A percentile compares a stretch with the other conserved stretches of the same genome.
Evolutionary conservation across 331 rosid species (phyloP).

Genomic region (Arachis monticola): DNA sequence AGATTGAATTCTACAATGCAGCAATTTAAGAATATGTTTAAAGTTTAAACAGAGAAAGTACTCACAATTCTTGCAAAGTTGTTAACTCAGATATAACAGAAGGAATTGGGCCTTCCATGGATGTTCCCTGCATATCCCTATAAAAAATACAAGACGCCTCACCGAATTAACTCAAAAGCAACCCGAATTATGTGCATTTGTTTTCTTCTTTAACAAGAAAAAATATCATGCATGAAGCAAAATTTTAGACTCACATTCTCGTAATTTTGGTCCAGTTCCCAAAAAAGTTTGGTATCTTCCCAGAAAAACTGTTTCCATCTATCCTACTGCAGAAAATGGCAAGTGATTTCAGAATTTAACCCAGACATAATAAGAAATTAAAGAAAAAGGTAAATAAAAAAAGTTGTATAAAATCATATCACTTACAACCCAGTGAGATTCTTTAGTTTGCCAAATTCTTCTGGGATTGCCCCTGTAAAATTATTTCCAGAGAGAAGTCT

Average conservation of each 20-base stretch:
- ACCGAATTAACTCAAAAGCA: background rate
- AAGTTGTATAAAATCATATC: constrained; percentile 8
- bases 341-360: constrained; percentile 22
- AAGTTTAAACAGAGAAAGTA: constrained; percentile 16
- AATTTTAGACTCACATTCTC: constrained; percentile 53
- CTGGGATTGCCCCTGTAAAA: constrained; percentile 66
- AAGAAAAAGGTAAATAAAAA: background rate
- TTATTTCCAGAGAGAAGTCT: constrained; percentile 65
- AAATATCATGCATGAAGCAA: constrained; percentile 14
- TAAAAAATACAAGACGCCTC: constrained; percentile 8
- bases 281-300: constrained; percentile 66
- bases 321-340: constrained; percentile 62
- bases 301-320: constrained; percentile 69
- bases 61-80: constrained; percentile 60
- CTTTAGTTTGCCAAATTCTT: constrained; percentile 52
- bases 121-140: constrained; percentile 81
- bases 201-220: constrained; percentile 7
- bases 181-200: constrained; percentile 8
- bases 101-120: constrained; percentile 80
- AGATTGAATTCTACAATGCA: constrained; percentile 5
- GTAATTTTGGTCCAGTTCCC: constrained; percentile 71
- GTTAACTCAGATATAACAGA: constrained; percentile 52
- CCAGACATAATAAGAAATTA: background rate
- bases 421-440: constrained; percentile 72
- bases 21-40: constrained; percentile 36